Evolutionary conservation across 495 filamentous ascomycete genomes (phyloP), one percentile per base, ranked within the genome.

Genomic region (Neurospora discreta): DNA sequence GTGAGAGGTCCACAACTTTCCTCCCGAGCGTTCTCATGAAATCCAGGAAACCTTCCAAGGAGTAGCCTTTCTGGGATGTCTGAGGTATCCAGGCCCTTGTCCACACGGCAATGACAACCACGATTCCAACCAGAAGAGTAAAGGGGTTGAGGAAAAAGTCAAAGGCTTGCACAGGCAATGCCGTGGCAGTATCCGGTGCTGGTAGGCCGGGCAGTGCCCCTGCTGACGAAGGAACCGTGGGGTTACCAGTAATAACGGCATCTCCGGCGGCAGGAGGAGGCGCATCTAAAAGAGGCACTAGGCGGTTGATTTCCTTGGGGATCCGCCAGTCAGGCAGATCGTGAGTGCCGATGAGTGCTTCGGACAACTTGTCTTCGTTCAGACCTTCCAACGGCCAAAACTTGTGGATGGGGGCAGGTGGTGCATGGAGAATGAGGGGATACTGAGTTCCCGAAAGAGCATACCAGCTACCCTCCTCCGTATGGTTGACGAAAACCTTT

Each of bases 361-460:
- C 75, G 10, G 73, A 33, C 20, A 73, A 68, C 36, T 80, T 79
- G 39, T 78, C 71, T 1, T 69, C 46, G 42, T 82, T 77, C 77
- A 78, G 78, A 16, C 69, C 10, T 80, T 76, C 79, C 79, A 78
- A 79, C 87, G 89, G 46, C 90, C 90, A 68, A 86, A 84, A 44
- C 84, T 33, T 84, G 72, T 90, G 89, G 74, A 89, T 89, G 69
- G 85, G 84, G 1, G 94, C 94, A 72, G 84, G 80, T 5, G 90
- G 90, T 6, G 89, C 87, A 30, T 91, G 88, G 11, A 93, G 89
- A 26, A 95, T 91, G 9, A 92, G 79, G n/a, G 95, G 95, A 75
- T 97, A 99, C 5, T 88, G 90, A 70, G 80, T 87, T 69, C 96
- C 95, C 0, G 95, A 97, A 81, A 99, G 87, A 20, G 94, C 95